phyloP scores from a whole-genome alignment of 306 rosid species.

The Mimosa bimucronata region DNA sequence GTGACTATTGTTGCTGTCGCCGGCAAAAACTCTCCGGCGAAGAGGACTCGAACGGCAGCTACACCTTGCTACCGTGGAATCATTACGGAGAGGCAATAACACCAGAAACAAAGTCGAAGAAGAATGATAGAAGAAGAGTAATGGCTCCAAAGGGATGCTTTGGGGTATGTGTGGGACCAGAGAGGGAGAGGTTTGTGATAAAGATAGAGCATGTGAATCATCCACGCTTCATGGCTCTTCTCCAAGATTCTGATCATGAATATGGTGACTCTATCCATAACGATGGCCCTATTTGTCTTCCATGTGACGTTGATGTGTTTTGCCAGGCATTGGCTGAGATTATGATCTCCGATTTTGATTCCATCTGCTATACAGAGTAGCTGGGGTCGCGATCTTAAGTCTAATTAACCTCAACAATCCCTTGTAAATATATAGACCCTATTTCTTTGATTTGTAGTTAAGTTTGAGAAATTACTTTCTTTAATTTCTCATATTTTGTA shows the following conservation, averaged over 20 bases:
- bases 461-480: neutral
- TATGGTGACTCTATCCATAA: conserved; percentile 48
- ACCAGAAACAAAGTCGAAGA: neutral
- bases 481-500: too few relatives aligned
- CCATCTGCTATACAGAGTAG: neutral
- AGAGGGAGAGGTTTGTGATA: conserved; percentile 60
- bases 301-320: conserved; percentile 67
- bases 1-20: neutral
- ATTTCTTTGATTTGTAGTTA: neutral
- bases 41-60: neutral
- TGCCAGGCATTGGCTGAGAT: conserved; percentile 45
- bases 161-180: conserved; percentile 50
- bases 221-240: conserved; percentile 59
- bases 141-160: neutral
- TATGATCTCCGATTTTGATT: neutral
- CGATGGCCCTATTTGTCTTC: conserved; percentile 72
- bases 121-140: too few relatives aligned
- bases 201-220: conserved; percentile 59
- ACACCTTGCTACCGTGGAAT: neutral
- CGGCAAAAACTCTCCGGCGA: neutral
- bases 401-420: too few relatives aligned
- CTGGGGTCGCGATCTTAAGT: too few relatives aligned
- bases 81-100: too few relatives aligned
- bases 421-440: too few relatives aligned
- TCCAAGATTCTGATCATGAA: conserved; percentile 69